phyloP scores from a whole-genome alignment of 1,284 basidiomycete species.

The Cryptococcus maquisensis region DNA sequence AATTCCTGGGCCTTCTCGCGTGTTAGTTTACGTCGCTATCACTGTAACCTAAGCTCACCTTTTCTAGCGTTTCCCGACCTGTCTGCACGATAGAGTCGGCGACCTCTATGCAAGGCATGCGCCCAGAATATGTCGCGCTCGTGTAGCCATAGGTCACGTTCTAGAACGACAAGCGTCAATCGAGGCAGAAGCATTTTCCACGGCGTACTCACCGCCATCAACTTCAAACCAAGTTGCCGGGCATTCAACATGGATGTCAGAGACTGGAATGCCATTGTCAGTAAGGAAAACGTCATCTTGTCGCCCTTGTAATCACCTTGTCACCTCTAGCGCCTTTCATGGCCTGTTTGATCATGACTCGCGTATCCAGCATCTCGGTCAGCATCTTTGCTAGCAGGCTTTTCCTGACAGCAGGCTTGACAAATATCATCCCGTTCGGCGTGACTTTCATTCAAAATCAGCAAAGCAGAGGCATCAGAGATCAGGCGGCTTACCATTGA shows the following conservation, averaged over 20 bases:
- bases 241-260: slow-evolving; percentile 74
- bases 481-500: slow-evolving; percentile 57
- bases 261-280: slow-evolving; percentile 52
- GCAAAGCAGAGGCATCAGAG: neutral
- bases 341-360: slow-evolving; percentile 94
- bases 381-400: slow-evolving; percentile 89
- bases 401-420: slow-evolving; percentile 76
- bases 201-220: slow-evolving; percentile 53
- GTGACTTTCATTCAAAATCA: slow-evolving; percentile 58
- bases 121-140: slow-evolving; percentile 83
- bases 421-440: slow-evolving; percentile 92
- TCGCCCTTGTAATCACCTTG: slow-evolving; percentile 56
- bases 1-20: slow-evolving; percentile 68
- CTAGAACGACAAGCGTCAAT: slow-evolving; percentile 17
- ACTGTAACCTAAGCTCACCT: slow-evolving; percentile 55
- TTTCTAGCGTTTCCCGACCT: slow-evolving; percentile 90
- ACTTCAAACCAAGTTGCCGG: slow-evolving; percentile 81
- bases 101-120: slow-evolving; percentile 98
- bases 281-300: neutral
- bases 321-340: slow-evolving; percentile 78
- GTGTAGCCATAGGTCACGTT: slow-evolving; percentile 97
- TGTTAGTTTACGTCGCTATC: neutral
- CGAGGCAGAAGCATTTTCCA: neutral
- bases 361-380: slow-evolving; percentile 85
- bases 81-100: slow-evolving; percentile 97